A percentile compares a stretch with the other conserved stretches of the same genome.
These are phyloP conservation scores for Moesziomyces parantarcticus DNA, from an alignment of 1,284 basidiomycete species.

Conservation along the genomic window DNA sequence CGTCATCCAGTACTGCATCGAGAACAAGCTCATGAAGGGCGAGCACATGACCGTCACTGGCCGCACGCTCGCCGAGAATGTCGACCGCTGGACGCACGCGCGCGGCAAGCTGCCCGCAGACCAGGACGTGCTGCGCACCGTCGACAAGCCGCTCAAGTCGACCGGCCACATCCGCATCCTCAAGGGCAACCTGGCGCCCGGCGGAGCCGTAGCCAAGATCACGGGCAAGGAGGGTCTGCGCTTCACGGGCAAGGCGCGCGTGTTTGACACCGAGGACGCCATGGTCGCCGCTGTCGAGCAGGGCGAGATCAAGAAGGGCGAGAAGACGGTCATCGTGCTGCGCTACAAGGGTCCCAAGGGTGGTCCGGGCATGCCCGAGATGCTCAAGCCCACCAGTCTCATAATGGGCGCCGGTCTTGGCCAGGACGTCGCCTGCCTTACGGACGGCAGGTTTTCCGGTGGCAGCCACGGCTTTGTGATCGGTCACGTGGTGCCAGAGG, in stretches of 20 bases:
- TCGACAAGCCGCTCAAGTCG: constrained; percentile 63
- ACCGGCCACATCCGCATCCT: constrained; percentile 66
- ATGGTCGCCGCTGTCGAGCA: constrained; percentile 65
- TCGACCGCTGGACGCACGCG: constrained; percentile 75
- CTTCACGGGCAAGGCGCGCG: constrained; percentile 66
- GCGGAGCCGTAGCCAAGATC: constrained; percentile 67
- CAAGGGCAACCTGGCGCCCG: constrained; percentile 66
- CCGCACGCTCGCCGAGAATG: constrained; percentile 63
- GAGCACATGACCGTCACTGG: constrained; percentile 67
- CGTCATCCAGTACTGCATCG: constrained; percentile 70
- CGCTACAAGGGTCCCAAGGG: constrained; percentile 68
- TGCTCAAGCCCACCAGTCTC: constrained; percentile 76
- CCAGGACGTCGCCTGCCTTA: constrained; percentile 89
- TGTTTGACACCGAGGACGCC: constrained; percentile 66
- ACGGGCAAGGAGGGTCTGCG: constrained; percentile 66
- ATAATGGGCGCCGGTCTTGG: constrained; percentile 84
- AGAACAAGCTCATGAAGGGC: constrained; percentile 69
- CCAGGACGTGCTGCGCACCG: constrained; percentile 63
- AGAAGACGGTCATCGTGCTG: constrained; percentile 67
- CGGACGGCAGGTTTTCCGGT: constrained; percentile 95
- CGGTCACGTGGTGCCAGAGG: constrained; percentile 92
- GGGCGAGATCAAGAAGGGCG: constrained; percentile 63
- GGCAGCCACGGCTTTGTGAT: constrained; percentile 80
- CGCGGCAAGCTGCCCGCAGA: constrained; percentile 57
- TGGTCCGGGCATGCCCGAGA: constrained; percentile 94